A percentile compares a stretch with the other conserved stretches of the same genome.
Evolutionary conservation across 208 protist species (phyloP).

Genomic region (Trypanosoma cruzi): DNA sequence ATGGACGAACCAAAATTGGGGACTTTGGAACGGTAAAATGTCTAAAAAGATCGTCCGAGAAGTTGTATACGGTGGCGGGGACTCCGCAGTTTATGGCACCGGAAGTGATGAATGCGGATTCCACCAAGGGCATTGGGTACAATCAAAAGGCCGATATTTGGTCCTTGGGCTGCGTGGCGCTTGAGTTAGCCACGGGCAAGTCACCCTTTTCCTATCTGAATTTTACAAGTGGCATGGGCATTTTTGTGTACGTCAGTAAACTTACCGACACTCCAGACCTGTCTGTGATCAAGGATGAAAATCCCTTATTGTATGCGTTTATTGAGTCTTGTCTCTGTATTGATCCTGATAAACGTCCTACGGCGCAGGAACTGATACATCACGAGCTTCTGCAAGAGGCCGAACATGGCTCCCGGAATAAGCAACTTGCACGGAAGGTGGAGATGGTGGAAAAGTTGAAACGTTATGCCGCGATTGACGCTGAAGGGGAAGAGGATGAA

Average conservation of each 20-base stretch:
- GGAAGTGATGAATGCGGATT: constrained; percentile 86
- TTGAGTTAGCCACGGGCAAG: constrained; percentile 87
- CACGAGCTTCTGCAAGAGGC: constrained; percentile 79
- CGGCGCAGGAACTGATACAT: constrained; percentile 72
- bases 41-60: constrained; percentile 49
- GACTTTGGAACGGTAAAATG: constrained; percentile 91
- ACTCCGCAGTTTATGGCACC: constrained; percentile 91
- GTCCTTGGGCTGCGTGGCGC: constrained; percentile 87
- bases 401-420: constrained; percentile 56
- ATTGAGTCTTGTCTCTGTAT: constrained; percentile 82
- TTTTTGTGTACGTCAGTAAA: constrained; percentile 82
- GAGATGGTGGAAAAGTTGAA: constrained; percentile 79
- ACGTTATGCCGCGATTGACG: constrained; percentile 70
- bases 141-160: constrained; percentile 88
- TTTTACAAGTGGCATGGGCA: constrained; percentile 65
- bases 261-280: constrained; percentile 86
- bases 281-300: constrained; percentile 68
- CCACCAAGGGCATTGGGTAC: constrained; percentile 72
- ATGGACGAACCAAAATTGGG: constrained; percentile 88
- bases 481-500: not conserved
- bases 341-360: constrained; percentile 66
- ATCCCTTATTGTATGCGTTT: constrained; percentile 78
- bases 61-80: constrained; percentile 86
- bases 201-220: constrained; percentile 88
- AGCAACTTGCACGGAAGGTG: constrained; percentile 71